phyloP scores from a whole-genome alignment of 352 stramenopile species.

The Thalassiosira hispida region DNA sequence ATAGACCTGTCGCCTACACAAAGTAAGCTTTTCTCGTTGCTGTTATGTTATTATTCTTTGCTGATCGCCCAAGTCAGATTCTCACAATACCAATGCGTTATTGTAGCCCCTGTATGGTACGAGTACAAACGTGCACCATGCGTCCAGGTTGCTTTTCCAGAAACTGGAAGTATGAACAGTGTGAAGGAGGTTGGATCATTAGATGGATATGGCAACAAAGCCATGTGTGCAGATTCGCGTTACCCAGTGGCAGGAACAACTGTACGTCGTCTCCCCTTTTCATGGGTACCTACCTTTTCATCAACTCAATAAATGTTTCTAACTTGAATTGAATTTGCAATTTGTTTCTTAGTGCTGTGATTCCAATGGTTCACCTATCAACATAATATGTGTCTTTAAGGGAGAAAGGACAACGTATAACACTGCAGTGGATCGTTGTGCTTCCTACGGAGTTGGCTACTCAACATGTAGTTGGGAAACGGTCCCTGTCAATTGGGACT shows the following conservation, averaged over 20 bases:
- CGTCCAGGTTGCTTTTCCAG: constrained; percentile 57
- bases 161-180: constrained; percentile 36
- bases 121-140: constrained; percentile 58
- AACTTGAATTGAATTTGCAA: too few relatives aligned
- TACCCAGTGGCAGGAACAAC: constrained; percentile 45
- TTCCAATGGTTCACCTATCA: constrained; percentile 14
- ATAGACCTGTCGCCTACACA: constrained; percentile 44
- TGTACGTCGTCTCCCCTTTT: too few relatives aligned
- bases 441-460: constrained; percentile 27
- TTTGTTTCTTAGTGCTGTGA: constrained; percentile 37
- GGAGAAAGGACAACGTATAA: constrained; percentile 45
- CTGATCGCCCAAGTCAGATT: too few relatives aligned
- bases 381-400: constrained; percentile 57
- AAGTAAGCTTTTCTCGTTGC: neutral
- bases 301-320: too few relatives aligned
- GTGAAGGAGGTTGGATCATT: constrained; percentile 44
- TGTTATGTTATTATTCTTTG: neutral
- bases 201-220: constrained; percentile 52
- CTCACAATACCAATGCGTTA: too few relatives aligned
- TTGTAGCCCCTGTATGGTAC: constrained; percentile 62
- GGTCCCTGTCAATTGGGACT: constrained; percentile 36
- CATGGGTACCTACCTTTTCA: too few relatives aligned
- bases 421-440: constrained; percentile 33
- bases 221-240: constrained; percentile 48
- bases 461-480: constrained; percentile 50